Conservation (phyloP, 2,329 filamentous ascomycete species). For the Colletotrichum gloeosporioides region DNA sequence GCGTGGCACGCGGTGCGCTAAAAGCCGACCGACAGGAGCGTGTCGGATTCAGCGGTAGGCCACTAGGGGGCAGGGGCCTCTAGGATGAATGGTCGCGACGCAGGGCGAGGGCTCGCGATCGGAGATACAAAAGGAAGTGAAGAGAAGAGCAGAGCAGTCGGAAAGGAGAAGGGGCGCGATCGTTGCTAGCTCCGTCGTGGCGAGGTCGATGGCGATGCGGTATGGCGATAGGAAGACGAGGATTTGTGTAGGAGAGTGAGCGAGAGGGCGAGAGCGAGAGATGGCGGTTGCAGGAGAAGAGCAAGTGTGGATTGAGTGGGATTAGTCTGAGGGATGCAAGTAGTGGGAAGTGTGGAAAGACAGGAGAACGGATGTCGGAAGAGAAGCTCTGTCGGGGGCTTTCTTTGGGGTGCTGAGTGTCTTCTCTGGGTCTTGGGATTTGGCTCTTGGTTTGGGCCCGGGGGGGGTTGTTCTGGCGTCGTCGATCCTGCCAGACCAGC, state of each 20-base stretch:
- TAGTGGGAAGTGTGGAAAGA: neutral
- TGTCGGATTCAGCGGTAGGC: slow-evolving; percentile 1
- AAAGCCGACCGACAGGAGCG: slow-evolving; percentile 2
- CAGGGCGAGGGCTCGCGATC: neutral
- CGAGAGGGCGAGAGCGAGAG: neutral
- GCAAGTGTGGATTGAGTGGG: neutral
- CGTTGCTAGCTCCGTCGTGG: neutral
- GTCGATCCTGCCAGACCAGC: slow-evolving; percentile 13
- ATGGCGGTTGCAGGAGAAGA: neutral
- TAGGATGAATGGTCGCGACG: neutral
- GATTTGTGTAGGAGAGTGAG: neutral
- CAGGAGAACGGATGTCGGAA: neutral
- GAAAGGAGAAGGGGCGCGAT: neutral
- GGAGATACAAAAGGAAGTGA: neutral
- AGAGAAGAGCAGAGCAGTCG: neutral
- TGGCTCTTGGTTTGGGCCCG: neutral
- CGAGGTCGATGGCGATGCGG: neutral
- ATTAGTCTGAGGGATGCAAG: neutral
- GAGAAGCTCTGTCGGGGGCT: slow-evolving; percentile 7
- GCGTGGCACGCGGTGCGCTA: slow-evolving; percentile 23
- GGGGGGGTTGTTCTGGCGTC: slow-evolving; percentile 1
- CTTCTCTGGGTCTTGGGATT: neutral
- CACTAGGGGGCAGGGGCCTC: neutral
- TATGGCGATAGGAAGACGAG: neutral
- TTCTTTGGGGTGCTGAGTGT: neutral